Percentiles rank a stretch among this genome's conserved stretches.
Evolutionary conservation across 2,329 filamentous ascomycete species (phyloP).

Genomic region (Talaromyces funiculosus): DNA sequence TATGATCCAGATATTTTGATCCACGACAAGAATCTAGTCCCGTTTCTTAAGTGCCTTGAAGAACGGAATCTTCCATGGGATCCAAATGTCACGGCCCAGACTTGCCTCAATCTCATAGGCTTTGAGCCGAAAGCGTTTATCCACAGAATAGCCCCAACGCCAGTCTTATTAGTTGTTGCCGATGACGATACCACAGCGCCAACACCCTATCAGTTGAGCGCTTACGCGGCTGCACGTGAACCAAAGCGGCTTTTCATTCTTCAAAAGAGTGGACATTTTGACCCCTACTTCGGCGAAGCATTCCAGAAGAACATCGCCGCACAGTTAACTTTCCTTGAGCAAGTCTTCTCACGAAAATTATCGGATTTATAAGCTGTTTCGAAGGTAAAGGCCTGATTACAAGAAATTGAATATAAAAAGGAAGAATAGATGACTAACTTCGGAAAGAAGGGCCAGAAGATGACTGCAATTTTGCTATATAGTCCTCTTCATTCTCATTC

Average conservation of each 20-base stretch:
- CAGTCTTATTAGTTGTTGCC: not conserved
- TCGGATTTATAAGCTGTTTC: no score
- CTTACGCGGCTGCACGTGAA: not conserved
- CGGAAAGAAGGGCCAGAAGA: no score
- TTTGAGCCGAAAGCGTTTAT: constrained; percentile 10
- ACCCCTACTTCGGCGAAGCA: constrained; percentile 35
- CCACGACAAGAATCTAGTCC: not conserved
- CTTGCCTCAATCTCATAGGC: constrained; percentile 4
- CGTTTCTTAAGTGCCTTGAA: not conserved
- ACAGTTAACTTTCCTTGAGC: not conserved
- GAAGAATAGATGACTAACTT: no score
- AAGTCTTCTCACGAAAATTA: no score
- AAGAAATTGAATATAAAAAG: no score
- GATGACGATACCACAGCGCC: not conserved
- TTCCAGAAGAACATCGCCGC: constrained; percentile 24
- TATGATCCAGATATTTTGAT: not conserved
- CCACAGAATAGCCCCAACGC: constrained; percentile 12
- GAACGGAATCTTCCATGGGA: constrained; percentile 7
- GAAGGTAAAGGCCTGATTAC: no score
- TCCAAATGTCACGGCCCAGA: constrained; percentile 1
- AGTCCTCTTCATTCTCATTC: no score
- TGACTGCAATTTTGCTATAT: no score
- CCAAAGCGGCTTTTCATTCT: not conserved
- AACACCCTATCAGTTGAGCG: not conserved
- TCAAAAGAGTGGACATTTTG: not conserved